Base-by-base conservation (phyloP, 441 rosid genomes). In the Codiaeum variegatum region DNA sequence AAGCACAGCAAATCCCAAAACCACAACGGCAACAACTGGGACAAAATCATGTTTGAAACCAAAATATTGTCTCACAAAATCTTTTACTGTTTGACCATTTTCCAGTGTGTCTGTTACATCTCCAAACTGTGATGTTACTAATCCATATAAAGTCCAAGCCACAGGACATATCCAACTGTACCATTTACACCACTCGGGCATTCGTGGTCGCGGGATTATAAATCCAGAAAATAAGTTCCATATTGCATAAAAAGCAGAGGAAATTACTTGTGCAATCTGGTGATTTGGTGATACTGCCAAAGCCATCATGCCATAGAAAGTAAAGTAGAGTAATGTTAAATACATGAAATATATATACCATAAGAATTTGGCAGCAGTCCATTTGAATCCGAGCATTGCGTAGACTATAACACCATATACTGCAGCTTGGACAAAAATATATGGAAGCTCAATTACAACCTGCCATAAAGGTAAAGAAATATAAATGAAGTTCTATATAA, bases 151-250 rank as follows among this genome's bases (percentile, higher is more conserved):
- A 4, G 86, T 86, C 88, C 88, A 88, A 12, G 88, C 67, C 0
- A 82, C 62, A 0, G 89, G 92, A 40, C 78, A 69, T 31, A 58
- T 42, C 89, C 88, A 88, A 23, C 69, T 82, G 78, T 83, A 82
- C 92, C 92, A 88, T 71, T 84, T 74, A 87, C 90, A 88, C 92
- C 92, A 88, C 2, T 68, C 49, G 0, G 91, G 88, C 56, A 86
- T 81, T 38, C 74, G 72, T 1, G 92, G 72, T 69, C 82, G 81
- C 1, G 97, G 93, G 73, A 89, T 67, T 67, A 90, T 28, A 82
- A 89, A 92, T 59, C 94, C 97, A 5, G 94, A 75, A 78, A 91
- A 89, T 29, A 91, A 83, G 75, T 91, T 91, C 98, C 98, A 92
- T 1, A 87, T 29, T 44, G 76, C 87, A 49, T 83, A 92, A 71